phyloP scores from a whole-genome alignment of 2,329 filamentous ascomycete species.

The Coleophoma eucalyptorum region DNA sequence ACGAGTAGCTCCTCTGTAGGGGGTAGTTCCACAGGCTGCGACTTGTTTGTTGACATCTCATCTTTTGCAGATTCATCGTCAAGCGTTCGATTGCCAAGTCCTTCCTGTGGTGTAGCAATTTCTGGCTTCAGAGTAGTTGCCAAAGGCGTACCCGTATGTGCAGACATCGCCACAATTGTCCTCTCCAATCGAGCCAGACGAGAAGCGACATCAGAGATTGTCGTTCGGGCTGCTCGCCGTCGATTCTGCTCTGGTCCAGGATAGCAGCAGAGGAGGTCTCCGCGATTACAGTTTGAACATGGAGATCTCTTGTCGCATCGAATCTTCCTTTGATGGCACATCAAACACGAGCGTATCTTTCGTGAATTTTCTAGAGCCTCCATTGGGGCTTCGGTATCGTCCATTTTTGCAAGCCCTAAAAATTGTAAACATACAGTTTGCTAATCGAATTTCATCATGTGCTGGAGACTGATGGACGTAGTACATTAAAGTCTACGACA shows the following conservation, averaged over 20 bases:
- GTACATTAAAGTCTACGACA: no score
- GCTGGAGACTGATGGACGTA: no score
- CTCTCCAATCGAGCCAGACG: conserved; percentile 1
- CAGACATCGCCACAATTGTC: not conserved
- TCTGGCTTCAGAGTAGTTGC: not conserved
- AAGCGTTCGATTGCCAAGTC: not conserved
- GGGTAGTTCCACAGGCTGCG: not conserved
- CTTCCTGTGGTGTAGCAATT: not conserved
- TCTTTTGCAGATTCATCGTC: not conserved
- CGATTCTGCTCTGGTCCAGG: not conserved
- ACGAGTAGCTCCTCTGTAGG: not conserved
- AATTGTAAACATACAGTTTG: no score
- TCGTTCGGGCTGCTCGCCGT: not conserved
- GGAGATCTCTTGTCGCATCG: conserved; percentile 1
- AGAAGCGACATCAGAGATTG: not conserved
- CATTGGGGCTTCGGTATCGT: no score
- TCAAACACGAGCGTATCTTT: not conserved
- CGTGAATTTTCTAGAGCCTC: no score
- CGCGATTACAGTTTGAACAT: not conserved
- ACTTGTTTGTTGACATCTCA: no score
- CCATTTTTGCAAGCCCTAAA: no score
- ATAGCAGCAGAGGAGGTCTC: conserved; percentile 3
- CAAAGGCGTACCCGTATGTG: not conserved
- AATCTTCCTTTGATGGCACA: conserved; percentile 1
- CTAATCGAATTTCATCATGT: no score